Conservation (phyloP, 2,329 filamentous ascomycete genomes). For the Cercospora zeae-maydis region DNA sequence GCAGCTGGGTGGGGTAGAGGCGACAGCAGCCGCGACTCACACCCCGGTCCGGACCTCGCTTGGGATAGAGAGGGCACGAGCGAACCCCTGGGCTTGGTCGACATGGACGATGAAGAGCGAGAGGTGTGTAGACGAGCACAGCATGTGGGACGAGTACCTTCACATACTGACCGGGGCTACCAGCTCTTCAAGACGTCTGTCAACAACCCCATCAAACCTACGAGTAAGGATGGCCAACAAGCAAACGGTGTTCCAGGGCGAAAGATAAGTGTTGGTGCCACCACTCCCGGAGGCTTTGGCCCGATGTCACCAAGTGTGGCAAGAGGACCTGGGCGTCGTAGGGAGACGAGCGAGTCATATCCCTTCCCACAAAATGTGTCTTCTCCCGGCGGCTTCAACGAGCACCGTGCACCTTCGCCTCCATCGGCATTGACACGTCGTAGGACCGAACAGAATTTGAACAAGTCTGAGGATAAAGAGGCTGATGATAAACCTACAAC, state of each 20-base stretch:
- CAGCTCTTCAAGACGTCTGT: constrained; percentile 81
- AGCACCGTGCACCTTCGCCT: constrained; percentile 58
- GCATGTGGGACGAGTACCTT: not conserved
- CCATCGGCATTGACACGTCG: constrained; percentile 59
- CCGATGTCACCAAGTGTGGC: constrained; percentile 69
- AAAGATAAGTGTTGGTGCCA: constrained; percentile 71
- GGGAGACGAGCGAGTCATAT: constrained; percentile 75
- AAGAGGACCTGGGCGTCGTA: constrained; percentile 68
- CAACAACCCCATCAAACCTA: constrained; percentile 86
- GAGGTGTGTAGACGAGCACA: constrained; percentile 47
- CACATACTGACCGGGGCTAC: constrained; percentile 16
- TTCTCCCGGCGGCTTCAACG: constrained; percentile 62
- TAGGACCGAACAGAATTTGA: constrained; percentile 59
- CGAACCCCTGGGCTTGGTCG: constrained; percentile 67
- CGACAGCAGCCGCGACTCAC: constrained; percentile 65
- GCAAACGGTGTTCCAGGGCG: constrained; percentile 62
- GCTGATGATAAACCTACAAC: constrained; percentile 37
- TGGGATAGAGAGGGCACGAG: constrained; percentile 74
- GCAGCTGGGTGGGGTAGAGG: constrained; percentile 68
- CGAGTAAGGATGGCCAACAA: constrained; percentile 59
- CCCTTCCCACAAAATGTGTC: constrained; percentile 49
- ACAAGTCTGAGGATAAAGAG: constrained; percentile 32
- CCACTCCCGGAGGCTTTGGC: constrained; percentile 60
- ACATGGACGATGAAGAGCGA: constrained; percentile 66
- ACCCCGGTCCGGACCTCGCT: constrained; percentile 82